These are phyloP conservation scores for Penicillium sp. DNA, from an alignment of 2,329 filamentous ascomycete genomes.

Conservation along the genomic window DNA sequence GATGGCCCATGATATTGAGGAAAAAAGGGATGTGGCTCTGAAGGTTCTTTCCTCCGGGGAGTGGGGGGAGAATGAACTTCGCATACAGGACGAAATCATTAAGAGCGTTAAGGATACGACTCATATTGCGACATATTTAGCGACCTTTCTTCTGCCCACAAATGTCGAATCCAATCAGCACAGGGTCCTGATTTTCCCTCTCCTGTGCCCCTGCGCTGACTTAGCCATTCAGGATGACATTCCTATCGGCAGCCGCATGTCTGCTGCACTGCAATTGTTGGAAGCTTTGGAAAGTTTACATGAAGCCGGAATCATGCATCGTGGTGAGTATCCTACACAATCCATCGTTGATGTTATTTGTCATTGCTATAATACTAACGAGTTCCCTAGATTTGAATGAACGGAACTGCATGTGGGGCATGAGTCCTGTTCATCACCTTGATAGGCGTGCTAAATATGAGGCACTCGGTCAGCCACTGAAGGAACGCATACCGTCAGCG, in stretches of 20 bases:
- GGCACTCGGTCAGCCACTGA: constrained; percentile 25
- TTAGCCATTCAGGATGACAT: constrained; percentile 6
- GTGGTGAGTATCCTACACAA: no score
- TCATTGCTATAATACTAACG: no score
- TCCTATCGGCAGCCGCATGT: constrained; percentile 27
- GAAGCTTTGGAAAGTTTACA: constrained; percentile 26
- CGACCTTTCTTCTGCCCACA: constrained; percentile 21
- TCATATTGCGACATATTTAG: constrained; percentile 20
- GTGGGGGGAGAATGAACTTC: constrained; percentile 18
- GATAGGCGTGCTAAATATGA: constrained; percentile 28
- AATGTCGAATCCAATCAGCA: constrained; percentile 8
- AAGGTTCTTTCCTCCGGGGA: constrained; percentile 22
- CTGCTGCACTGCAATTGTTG: constrained; percentile 29
- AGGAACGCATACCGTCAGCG: constrained; percentile 26
- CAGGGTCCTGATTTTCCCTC: constrained; percentile 25
- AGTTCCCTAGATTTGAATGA: constrained; percentile 31
- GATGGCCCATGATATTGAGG: constrained; percentile 25
- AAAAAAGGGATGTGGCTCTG: constrained; percentile 23
- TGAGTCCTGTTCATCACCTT: constrained; percentile 23
- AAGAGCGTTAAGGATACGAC: constrained; percentile 17
- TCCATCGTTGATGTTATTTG: no score
- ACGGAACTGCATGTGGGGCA: constrained; percentile 32
- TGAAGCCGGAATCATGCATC: constrained; percentile 29
- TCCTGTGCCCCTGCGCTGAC: constrained; percentile 22
- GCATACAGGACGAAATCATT: constrained; percentile 24